Conservation (phyloP, 108 stramenopile genomes). For the Nannochloropsis salina region DNA sequence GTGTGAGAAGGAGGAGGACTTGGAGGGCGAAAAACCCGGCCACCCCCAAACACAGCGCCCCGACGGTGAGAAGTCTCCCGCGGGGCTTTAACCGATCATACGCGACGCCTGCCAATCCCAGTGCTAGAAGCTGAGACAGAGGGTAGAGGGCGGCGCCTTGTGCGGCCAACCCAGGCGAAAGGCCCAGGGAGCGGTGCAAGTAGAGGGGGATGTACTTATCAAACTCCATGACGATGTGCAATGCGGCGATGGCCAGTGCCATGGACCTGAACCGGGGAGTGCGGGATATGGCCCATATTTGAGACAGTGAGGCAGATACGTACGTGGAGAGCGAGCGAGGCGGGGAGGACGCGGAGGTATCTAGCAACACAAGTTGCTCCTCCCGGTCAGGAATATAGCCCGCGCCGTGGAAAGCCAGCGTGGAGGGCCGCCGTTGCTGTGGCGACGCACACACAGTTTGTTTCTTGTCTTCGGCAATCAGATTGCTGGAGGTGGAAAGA, state of each 20-base stretch:
- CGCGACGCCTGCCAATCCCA: neutral
- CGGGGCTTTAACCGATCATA: neutral
- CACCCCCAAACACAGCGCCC: neutral
- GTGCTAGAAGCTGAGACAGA: neutral
- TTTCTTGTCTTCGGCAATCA: neutral
- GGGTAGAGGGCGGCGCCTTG: slow-evolving; percentile 4
- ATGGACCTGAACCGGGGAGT: slow-evolving; percentile 4
- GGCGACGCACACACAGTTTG: neutral
- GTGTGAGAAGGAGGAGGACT: neutral
- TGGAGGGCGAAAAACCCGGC: neutral
- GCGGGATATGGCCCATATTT: neutral
- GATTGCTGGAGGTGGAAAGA: neutral
- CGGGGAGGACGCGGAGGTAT: neutral
- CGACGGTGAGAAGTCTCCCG: neutral
- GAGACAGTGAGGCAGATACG: neutral
- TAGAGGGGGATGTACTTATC: slow-evolving; percentile 20
- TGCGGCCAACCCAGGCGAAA: neutral
- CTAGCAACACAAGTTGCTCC: neutral
- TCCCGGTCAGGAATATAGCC: neutral
- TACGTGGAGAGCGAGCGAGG: neutral
- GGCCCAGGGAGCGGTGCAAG: neutral
- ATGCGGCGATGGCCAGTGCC: neutral
- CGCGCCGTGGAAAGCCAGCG: neutral
- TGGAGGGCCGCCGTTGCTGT: neutral
- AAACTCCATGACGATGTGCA: slow-evolving; percentile 17